These are phyloP conservation scores for Fusarium oligoseptatum DNA, from an alignment of 2,329 filamentous ascomycete genomes.

Conservation along the genomic window DNA sequence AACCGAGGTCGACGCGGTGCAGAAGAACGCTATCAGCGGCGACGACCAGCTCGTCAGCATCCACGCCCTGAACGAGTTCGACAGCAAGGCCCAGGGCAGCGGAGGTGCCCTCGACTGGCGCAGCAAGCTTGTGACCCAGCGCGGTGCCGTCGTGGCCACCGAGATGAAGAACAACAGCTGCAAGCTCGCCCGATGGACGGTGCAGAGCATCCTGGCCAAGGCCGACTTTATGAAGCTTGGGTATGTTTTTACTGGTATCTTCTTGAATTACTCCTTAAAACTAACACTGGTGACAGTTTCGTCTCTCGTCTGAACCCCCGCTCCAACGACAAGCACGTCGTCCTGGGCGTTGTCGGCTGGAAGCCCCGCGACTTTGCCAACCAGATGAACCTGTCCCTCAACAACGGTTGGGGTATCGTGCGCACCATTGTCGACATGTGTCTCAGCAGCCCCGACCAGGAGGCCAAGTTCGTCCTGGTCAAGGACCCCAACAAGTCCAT, in stretches of 20 bases:
- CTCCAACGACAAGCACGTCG: constrained; percentile 91
- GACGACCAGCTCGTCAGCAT: constrained; percentile 93
- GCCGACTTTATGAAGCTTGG: constrained; percentile 99
- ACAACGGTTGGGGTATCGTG: constrained; percentile 99
- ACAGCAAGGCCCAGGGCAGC: constrained; percentile 95
- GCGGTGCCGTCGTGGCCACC: constrained; percentile 96
- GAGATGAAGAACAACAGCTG: constrained; percentile 99
- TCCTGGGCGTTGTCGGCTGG: constrained; percentile 96
- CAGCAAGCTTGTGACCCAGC: constrained; percentile 91
- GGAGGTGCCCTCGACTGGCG: constrained; percentile 98
- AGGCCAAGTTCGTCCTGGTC: constrained; percentile 85
- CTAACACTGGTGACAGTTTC: constrained; percentile 71
- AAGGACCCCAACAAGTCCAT: constrained; percentile 98
- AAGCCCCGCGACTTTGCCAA: constrained; percentile 96
- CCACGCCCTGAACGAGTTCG: constrained; percentile 99
- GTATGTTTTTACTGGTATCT: constrained; percentile 63
- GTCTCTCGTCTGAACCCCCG: constrained; percentile 95
- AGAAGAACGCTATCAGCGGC: constrained; percentile 93
- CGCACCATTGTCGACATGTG: constrained; percentile 98
- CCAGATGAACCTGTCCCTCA: constrained; percentile 97
- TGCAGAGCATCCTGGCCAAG: constrained; percentile 95
- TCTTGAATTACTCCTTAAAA: background rate
- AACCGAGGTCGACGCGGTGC: constrained; percentile 93
- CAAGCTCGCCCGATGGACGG: constrained; percentile 98
- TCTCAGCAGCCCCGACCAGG: constrained; percentile 79